A percentile compares a stretch with the other conserved stretches of the same genome.
Evolutionary conservation across 257 asterid species (phyloP).

Genomic region (Solanum ossicruentum): DNA sequence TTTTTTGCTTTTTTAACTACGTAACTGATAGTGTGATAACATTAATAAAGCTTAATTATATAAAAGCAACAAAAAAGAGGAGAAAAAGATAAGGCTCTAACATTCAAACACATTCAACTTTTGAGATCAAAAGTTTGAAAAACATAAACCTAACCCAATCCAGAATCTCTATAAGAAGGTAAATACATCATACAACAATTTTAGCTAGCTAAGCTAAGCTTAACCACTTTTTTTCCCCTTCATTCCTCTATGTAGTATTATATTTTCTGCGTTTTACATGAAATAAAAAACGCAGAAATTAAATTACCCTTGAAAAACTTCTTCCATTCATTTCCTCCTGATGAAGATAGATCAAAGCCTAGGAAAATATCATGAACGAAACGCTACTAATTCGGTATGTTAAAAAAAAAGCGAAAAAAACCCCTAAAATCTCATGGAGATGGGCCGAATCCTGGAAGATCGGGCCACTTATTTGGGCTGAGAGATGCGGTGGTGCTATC

Average conservation of each 20-base stretch:
- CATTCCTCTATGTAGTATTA: not conserved
- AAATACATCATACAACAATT: constrained; percentile 3
- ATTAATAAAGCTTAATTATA: not conserved
- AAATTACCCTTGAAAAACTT: not conserved
- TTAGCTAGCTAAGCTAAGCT: not conserved
- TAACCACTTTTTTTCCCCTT: not conserved
- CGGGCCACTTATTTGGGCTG: constrained; percentile 26
- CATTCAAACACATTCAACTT: constrained; percentile 7
- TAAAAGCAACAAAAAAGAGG: not conserved
- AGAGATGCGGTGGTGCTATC: constrained; percentile 8
- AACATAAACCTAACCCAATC: constrained; percentile 21
- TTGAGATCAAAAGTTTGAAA: constrained; percentile 24
- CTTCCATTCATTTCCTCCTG: not conserved
- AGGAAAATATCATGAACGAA: not conserved
- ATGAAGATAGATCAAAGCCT: not conserved
- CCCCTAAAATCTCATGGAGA: constrained; percentile 7
- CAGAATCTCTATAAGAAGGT: constrained; percentile 23
- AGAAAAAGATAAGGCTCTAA: constrained; percentile 5
- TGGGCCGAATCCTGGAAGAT: constrained; percentile 21
- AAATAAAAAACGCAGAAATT: not conserved
- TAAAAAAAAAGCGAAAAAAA: not conserved
- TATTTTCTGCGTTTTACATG: not conserved
- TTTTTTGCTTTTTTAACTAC: not conserved
- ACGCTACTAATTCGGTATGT: not conserved
- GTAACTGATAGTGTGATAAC: not conserved